Evolutionary conservation across 2,329 filamentous ascomycete genomes (phyloP), one percentile per base, ranked within the genome.

Genomic region (Nigrospora sphaerica): DNA sequence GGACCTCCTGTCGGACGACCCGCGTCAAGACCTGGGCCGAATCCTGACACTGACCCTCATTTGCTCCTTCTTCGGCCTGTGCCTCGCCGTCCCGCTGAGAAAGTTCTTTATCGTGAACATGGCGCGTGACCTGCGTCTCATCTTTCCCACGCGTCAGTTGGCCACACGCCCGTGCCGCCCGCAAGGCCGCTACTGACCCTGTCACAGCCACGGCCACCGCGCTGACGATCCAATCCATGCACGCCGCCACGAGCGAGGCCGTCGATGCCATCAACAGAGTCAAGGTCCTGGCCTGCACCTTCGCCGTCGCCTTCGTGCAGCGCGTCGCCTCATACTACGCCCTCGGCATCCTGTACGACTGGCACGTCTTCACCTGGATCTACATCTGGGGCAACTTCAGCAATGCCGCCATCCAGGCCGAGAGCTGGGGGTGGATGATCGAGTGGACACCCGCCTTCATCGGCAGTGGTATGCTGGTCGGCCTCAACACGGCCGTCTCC

Each of bases 101-200:
- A 82, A 81, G 57, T 85, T 85, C 68, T 85, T 84, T 67, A 75
- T 85, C 61, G 77, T 84, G 60, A 78, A 81, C 48, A 77, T 83
- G 10, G 78, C 77, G 5, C 69, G 78, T 54, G 77, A 81, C 62
- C 65, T 80, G 43, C 71, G 69, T 49, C 66, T 81, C 46, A 67
- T 80, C 51, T 81, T 81, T 63, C 78, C 78, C 6, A 77, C 77
- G 3, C 59, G 23, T 28, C 23, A 28, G 23, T 28, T 28, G 23
- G 7, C 23, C 7, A 10, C 7, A 10, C 23, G 23, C 23, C 23
- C 7, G 23, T 10, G 23, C 23, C 23, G 23, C 23, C 10, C 23
- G 23, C 6, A 10, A 28, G 23, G 10, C 23, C 23, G 23, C 23
- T 28, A 10, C 23, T 28, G 23, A 28, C 23, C 23, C 23, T 28